Percentiles rank a stretch among this genome's conserved stretches.
Evolutionary conservation across 2,329 filamentous ascomycete genomes (phyloP).

Genomic region (Aureobasidium lini): DNA sequence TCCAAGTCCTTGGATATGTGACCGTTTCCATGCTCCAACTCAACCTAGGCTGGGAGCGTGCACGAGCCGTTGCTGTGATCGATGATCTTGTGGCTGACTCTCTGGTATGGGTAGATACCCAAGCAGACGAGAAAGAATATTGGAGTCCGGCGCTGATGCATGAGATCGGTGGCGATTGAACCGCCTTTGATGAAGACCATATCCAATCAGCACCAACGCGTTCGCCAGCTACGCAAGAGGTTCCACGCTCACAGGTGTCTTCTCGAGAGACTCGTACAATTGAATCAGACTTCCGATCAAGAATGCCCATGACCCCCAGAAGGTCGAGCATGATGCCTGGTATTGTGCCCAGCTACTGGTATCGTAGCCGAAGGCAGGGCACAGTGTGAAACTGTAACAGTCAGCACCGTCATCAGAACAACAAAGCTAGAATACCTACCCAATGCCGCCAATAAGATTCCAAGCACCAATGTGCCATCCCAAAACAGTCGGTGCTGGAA

Average conservation of each 20-base stretch:
- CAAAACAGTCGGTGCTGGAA: slow-evolving; percentile 47
- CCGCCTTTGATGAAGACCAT: not conserved
- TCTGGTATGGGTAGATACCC: slow-evolving; percentile 88
- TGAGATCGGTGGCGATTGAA: slow-evolving; percentile 17
- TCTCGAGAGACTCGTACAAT: slow-evolving; percentile 24
- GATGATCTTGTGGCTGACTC: slow-evolving; percentile 85
- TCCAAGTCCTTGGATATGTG: slow-evolving; percentile 82
- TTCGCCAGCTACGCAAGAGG: not conserved
- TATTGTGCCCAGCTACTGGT: slow-evolving; percentile 21
- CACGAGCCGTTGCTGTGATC: slow-evolving; percentile 78
- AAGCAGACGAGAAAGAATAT: slow-evolving; percentile 82
- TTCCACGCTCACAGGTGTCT: slow-evolving; percentile 21
- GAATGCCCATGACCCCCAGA: slow-evolving; percentile 26
- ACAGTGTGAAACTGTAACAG: slow-evolving; percentile 39
- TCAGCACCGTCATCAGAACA: not conserved
- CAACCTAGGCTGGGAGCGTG: slow-evolving; percentile 79
- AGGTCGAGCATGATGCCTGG: slow-evolving; percentile 21
- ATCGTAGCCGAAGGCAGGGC: slow-evolving; percentile 24
- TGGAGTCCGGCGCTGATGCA: slow-evolving; percentile 76
- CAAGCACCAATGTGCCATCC: slow-evolving; percentile 62
- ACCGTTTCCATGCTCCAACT: slow-evolving; percentile 80
- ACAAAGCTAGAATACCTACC: slow-evolving; percentile 34
- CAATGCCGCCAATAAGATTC: slow-evolving; percentile 57
- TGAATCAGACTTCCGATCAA: slow-evolving; percentile 24
- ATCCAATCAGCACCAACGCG: not conserved